A percentile compares a stretch with the other conserved stretches of the same genome.
Conservation (phyloP, 1,139 yeast species). For the Sugiyamaella neomexicana region DNA sequence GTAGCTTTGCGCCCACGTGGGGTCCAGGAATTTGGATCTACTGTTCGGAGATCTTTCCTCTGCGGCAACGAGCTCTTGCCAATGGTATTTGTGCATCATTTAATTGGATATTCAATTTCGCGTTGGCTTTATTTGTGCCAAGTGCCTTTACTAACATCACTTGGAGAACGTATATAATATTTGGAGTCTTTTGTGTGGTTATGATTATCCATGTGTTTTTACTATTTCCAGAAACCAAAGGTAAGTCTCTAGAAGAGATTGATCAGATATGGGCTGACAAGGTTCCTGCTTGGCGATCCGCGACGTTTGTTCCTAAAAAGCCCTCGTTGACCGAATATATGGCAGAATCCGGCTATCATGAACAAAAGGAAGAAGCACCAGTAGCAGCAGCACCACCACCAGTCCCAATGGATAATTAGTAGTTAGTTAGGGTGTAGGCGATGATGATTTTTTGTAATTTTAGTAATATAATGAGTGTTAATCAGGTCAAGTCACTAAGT, state of each 20-base stretch:
- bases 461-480: too few relatives aligned
- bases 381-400: neutral
- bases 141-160: constrained; percentile 57
- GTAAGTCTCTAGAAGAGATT: constrained; percentile 71
- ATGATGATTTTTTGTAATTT: too few relatives aligned
- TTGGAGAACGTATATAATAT: constrained; percentile 61
- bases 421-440: neutral
- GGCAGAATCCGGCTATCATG: neutral
- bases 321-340: constrained; percentile 1
- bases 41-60: constrained; percentile 57
- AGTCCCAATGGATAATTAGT: too few relatives aligned
- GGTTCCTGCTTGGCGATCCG: constrained; percentile 24
- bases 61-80: constrained; percentile 57
- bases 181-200: constrained; percentile 59
- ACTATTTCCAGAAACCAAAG: constrained; percentile 72
- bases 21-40: constrained; percentile 62
- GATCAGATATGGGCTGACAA: constrained; percentile 39
- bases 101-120: constrained; percentile 81
- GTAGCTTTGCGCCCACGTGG: constrained; percentile 69
- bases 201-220: constrained; percentile 59
- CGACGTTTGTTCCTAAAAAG: constrained; percentile 35
- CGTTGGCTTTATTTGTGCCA: constrained; percentile 65
- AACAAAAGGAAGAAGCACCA: too few relatives aligned
- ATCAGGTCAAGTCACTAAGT: too few relatives aligned
- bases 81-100: constrained; percentile 62